Evolutionary conservation across 1,139 yeast species (phyloP).

Genomic region (Oligophagozyma castellii): DNA sequence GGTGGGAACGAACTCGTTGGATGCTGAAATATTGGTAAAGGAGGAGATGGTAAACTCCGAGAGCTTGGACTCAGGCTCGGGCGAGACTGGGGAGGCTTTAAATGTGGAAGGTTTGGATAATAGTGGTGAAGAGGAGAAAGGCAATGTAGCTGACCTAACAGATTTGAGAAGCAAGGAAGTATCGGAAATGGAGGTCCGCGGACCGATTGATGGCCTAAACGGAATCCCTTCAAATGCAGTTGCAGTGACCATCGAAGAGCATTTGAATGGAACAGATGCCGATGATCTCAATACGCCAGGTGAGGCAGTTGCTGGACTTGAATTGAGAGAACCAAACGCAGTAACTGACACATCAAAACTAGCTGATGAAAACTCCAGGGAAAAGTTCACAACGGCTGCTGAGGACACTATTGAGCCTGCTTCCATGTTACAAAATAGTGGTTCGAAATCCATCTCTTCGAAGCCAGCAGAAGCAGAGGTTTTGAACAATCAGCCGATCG

Average conservation of each 20-base stretch:
- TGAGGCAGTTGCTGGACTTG: neutral
- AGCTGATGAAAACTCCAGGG: neutral
- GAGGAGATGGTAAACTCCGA: slow-evolving; percentile 4
- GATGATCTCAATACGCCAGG: neutral
- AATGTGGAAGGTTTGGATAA: neutral
- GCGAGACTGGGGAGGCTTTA: too few relatives aligned
- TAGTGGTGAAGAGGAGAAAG: neutral
- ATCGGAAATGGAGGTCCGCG: too few relatives aligned
- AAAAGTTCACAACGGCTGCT: neutral
- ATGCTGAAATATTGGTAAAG: slow-evolving; percentile 14
- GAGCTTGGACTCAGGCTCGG: slow-evolving; percentile 1
- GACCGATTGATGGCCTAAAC: neutral
- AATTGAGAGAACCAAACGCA: neutral
- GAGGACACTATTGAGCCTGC: neutral
- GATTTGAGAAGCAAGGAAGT: neutral
- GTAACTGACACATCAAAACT: neutral
- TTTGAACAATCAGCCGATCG: too few relatives aligned
- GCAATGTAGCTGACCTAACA: neutral
- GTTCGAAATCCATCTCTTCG: too few relatives aligned
- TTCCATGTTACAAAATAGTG: too few relatives aligned
- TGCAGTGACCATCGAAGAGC: neutral
- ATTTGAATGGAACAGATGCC: neutral
- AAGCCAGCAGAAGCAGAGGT: too few relatives aligned
- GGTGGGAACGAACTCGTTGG: too few relatives aligned
- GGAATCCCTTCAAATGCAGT: neutral